Conservation (phyloP, 352 stramenopile genomes). For the Phytophthora melonis region DNA sequence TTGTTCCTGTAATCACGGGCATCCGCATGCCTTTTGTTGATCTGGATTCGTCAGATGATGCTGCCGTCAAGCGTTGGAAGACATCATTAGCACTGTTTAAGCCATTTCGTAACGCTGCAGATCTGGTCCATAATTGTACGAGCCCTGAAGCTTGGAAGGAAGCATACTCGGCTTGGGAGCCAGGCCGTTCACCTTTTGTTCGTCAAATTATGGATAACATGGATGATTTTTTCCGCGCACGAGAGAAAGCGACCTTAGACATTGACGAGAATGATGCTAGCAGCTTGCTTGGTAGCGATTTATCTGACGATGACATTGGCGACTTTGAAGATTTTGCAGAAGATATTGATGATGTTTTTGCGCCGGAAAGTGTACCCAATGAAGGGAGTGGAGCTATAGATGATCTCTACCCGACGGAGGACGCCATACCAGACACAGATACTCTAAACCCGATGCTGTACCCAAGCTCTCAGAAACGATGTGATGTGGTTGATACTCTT, state of each 20-base stretch:
- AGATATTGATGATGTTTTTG: neutral
- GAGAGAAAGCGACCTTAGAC: neutral
- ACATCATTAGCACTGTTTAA: neutral
- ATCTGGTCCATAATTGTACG: neutral
- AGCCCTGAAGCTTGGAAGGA: neutral
- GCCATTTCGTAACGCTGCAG: neutral
- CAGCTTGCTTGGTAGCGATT: too few species aligned
- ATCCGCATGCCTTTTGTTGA: neutral
- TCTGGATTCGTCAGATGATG: neutral
- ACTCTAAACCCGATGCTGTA: neutral
- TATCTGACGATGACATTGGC: neutral
- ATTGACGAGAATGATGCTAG: too few species aligned
- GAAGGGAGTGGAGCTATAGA: neutral
- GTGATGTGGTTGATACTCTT: neutral
- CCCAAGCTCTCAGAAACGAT: neutral
- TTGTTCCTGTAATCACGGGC: neutral
- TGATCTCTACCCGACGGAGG: too few species aligned
- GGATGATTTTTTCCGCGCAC: neutral
- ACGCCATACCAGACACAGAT: neutral
- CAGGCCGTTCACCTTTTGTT: neutral
- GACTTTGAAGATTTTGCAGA: neutral
- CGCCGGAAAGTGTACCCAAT: too few species aligned
- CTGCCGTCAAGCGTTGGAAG: neutral
- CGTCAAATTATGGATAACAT: neutral
- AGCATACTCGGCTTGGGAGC: neutral